Evolutionary conservation across 345 rosid genomes (phyloP), one percentile per base, ranked within the genome.

Genomic region (Schrenkiella parvula): DNA sequence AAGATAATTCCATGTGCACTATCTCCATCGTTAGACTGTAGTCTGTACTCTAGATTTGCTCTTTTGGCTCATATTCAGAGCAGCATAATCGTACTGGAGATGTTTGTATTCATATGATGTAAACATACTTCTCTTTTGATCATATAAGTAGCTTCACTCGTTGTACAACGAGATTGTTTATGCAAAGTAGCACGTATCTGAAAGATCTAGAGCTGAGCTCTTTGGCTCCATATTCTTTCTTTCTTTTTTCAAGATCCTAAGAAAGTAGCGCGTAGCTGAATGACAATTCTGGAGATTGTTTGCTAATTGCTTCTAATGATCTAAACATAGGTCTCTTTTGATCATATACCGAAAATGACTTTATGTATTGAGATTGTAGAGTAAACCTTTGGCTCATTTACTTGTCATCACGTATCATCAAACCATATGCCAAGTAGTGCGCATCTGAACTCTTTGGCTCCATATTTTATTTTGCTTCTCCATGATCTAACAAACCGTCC

Each of bases 391-490:
- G 54, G 54, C 29, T 23, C 31, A 23, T 50, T 23, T 25, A 0
- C 31, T 23, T 23, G 55, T 3, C 31, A 50, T 50, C 55, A 12
- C 2, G 15, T 1, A 22, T 11, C 29, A 50, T n/a, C n/a, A 15
- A 50, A 12, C 2, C 55, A 9, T 21, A 18, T 7, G 23, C 10
- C 17, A 7, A 7, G 11, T 17, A 44, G 11, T 1, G 44, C 4
- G 44, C 3, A 38, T 28, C 29, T 28, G 29, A 4, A 28, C 39
- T 10, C 39, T 35, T 35, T 35, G 39, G 3, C 13, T 35, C 39
- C 39, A 10, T 35, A 35, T 42, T 10, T 10, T 15, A 3, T 23
- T 28, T 4, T 23, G 66, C 87, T 37, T 26, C 86, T 26, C 14
- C 39, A 17, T 26, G 53, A 62, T 44, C 69, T 64, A 13, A 21